Conservation (phyloP, 106 monocot species). For the Vanilla planifolia region DNA sequence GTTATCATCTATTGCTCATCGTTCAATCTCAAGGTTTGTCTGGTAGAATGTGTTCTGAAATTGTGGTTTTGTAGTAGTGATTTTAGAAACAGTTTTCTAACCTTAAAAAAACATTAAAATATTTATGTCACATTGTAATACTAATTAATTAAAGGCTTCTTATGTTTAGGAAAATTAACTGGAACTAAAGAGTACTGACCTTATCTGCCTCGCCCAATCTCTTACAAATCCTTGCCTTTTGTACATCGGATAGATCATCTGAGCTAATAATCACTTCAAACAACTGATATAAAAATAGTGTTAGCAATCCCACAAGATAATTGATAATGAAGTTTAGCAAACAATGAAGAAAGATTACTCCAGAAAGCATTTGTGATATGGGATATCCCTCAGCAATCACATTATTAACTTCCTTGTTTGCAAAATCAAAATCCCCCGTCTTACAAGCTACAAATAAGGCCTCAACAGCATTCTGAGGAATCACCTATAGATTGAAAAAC, state of each 20-base stretch:
- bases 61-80: too few species aligned
- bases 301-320: conserved; percentile 8
- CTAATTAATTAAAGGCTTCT: too few species aligned
- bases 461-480: conserved; percentile 67
- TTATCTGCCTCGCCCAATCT: conserved; percentile 87
- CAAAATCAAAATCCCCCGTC: conserved; percentile 72
- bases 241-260: conserved; percentile 79
- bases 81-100: too few species aligned
- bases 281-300: conserved; percentile 34
- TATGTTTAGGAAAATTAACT: too few species aligned
- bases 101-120: too few species aligned
- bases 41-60: too few species aligned
- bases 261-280: conserved; percentile 58
- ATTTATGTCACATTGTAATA: too few species aligned
- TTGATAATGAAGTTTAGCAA: too few species aligned
- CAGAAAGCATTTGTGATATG: conserved; percentile 77
- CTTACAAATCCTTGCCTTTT: conserved; percentile 84
- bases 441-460: conserved; percentile 63
- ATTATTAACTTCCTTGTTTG: conserved; percentile 71
- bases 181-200: conserved; percentile 32
- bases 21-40: too few species aligned
- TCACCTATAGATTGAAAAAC: conserved; percentile 64
- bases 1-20: too few species aligned
- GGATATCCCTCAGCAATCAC: conserved; percentile 96
- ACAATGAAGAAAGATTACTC: conserved; percentile 28